These are phyloP conservation scores for Neofusicoccum parvum DNA, from an alignment of 2,329 filamentous ascomycete species.

Conservation along the genomic window DNA sequence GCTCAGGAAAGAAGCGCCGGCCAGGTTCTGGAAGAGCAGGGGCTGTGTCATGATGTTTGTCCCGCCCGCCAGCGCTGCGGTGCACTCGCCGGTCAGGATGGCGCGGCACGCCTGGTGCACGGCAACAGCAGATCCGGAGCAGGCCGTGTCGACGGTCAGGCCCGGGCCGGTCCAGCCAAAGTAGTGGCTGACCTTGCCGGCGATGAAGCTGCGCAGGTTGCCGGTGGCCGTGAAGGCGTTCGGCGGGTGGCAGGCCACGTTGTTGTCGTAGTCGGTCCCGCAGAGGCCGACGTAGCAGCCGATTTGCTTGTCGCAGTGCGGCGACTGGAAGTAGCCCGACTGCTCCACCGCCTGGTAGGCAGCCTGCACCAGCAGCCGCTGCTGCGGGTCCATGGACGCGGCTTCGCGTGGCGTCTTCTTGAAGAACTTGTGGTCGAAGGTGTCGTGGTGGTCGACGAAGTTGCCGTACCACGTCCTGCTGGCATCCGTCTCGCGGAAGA, in stretches of 20 bases:
- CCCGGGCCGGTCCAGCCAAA: conserved; percentile 34
- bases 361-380: conserved; percentile 20
- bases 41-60: conserved; percentile 33
- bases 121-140: conserved; percentile 31
- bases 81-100: conserved; percentile 32
- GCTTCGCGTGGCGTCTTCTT: conserved; percentile 14
- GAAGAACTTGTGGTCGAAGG: conserved; percentile 9
- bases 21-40: conserved; percentile 36
- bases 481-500: neutral
- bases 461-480: conserved; percentile 11
- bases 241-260: conserved; percentile 36
- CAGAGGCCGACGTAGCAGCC: conserved; percentile 38
- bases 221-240: conserved; percentile 32
- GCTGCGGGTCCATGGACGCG: conserved; percentile 21
- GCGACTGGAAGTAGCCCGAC: conserved; percentile 28
- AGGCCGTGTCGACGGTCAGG: conserved; percentile 39
- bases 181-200: conserved; percentile 29
- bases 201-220: conserved; percentile 22
- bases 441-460: conserved; percentile 20
- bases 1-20: conserved; percentile 47
- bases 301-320: conserved; percentile 28
- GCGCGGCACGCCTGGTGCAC: conserved; percentile 31
- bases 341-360: conserved; percentile 25
- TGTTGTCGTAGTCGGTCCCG: conserved; percentile 35
- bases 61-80: conserved; percentile 39